Base-by-base conservation (phyloP, 2,329 filamentous ascomycete genomes). In the Penicillium sp. region DNA sequence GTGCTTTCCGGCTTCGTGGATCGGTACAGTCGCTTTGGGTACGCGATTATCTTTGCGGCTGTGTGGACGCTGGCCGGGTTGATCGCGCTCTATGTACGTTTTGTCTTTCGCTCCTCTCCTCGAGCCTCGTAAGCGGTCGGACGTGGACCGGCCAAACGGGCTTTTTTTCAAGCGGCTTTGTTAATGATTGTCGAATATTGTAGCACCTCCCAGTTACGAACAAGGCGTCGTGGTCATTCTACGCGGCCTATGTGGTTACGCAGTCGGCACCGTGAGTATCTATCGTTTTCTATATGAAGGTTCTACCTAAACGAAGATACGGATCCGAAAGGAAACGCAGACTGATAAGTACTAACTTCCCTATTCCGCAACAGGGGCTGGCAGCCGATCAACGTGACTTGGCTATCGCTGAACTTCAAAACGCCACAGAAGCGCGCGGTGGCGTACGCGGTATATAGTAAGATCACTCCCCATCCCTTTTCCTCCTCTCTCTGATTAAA, bases 11-110 rank as follows among this genome's bases (percentile, higher is more conserved):
- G n/a, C 11, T 26, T 48, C 9, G 46, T 48, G 1, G 46, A 48
- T 15, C 46, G 46, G 21, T 48, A 48, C 26, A 48, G 46, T 26
- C 46, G 46, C 11, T 48, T 48, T 13, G 46, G 46, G 13, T 48
- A 48, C 19, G 46, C 46, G 4, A 48, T 48, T 48, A 48, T 48
- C 21, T 48, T 48, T 48, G 46, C 46, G n/a, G 46, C 46, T 48
- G 46, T 48, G 19, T 48, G 46, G 46, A 48, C 46, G 11, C 46
- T 48, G 6, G 46, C 46, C 7, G 46, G 46, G 4, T 48, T 48
- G 46, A 26, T 48, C 26, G 46, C 46, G 46, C 46, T 48, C 26
- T 48, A 48, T 48, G 46, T 48, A 48, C 26, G 46, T 48, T 26
- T 23, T 19, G 9, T 48, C 23, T 23, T n/a, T 46, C 17, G 8